Conservation (phyloP, 75 land plant species). For the Azolla pinnata region DNA sequence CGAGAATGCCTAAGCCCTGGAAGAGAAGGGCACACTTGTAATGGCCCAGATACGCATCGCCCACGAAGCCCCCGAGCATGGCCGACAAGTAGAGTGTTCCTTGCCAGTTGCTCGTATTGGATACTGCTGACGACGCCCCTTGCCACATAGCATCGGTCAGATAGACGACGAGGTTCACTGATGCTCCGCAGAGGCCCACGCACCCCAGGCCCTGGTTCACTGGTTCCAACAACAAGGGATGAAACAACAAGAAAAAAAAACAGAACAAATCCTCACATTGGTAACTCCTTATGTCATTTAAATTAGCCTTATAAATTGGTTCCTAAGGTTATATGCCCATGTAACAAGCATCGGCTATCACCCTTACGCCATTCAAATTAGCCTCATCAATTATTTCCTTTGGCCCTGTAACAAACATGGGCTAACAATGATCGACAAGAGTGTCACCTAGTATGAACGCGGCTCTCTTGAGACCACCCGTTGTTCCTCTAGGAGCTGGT, state of each 20-base stretch:
- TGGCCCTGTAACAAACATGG: too few relatives aligned
- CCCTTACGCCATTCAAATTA: neutral
- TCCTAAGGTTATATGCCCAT: neutral
- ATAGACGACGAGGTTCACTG: slow-evolving; percentile 19
- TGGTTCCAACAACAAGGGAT: neutral
- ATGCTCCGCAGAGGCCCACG: slow-evolving; percentile 17
- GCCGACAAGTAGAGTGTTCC: slow-evolving; percentile 21
- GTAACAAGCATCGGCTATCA: too few relatives aligned
- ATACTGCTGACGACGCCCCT: slow-evolving; percentile 18
- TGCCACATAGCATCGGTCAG: slow-evolving; percentile 19
- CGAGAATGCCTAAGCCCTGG: slow-evolving; percentile 13
- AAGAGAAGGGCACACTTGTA: slow-evolving; percentile 19
- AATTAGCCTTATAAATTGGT: neutral
- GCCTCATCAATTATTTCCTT: neutral
- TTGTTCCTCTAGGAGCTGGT: slow-evolving; percentile 27
- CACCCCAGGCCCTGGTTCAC: slow-evolving; percentile 15
- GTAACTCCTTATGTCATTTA: neutral
- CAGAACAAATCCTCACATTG: neutral
- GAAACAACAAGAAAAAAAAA: neutral
- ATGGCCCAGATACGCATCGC: slow-evolving; percentile 23
- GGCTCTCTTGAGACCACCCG: slow-evolving; percentile 51
- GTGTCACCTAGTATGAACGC: slow-evolving; percentile 44
- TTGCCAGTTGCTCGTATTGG: slow-evolving; percentile 25
- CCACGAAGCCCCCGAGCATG: slow-evolving; percentile 20
- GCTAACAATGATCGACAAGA: neutral